Conservation (phyloP, 1,284 basidiomycete species). For the Apiotrichum mycotoxinovorans region DNA sequence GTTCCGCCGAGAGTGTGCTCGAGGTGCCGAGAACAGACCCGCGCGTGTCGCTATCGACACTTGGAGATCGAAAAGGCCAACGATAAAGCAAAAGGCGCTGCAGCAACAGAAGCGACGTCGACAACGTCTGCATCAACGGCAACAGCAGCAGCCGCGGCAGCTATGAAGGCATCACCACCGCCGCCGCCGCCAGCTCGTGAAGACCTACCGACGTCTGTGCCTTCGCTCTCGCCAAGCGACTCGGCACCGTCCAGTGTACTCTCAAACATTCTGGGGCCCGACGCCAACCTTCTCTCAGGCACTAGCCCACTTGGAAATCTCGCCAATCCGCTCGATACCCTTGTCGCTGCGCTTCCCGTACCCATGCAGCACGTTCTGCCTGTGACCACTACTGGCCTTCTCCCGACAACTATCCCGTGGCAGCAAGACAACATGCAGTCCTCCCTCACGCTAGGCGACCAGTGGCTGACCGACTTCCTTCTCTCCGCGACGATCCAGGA, state of each 20-base stretch:
- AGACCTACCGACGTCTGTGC: background rate
- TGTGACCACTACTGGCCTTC: background rate
- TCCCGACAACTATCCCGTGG: slow-evolving; percentile 1
- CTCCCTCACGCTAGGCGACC: background rate
- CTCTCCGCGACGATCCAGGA: slow-evolving; percentile 12
- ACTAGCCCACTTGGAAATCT: background rate
- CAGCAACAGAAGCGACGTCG: no score
- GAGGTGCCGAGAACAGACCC: slow-evolving; percentile 2
- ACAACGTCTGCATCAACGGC: background rate
- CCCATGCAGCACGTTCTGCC: background rate
- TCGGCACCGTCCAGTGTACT: background rate
- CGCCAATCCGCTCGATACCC: background rate
- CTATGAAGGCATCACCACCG: background rate
- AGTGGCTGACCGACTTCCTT: slow-evolving; percentile 12
- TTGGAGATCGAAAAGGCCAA: slow-evolving; percentile 10
- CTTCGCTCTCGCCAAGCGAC: background rate
- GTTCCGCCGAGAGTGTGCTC: slow-evolving; percentile 17
- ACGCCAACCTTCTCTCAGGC: background rate
- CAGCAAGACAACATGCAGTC: background rate
- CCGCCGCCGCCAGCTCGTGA: background rate
- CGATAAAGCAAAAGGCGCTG: background rate
- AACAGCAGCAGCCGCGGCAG: background rate
- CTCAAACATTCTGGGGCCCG: background rate
- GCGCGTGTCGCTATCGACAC: slow-evolving; percentile 15
- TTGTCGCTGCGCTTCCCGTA: background rate